These are phyloP conservation scores for Rugosomyces carneus DNA, from an alignment of 1,284 basidiomycete genomes.

Conservation along the genomic window DNA sequence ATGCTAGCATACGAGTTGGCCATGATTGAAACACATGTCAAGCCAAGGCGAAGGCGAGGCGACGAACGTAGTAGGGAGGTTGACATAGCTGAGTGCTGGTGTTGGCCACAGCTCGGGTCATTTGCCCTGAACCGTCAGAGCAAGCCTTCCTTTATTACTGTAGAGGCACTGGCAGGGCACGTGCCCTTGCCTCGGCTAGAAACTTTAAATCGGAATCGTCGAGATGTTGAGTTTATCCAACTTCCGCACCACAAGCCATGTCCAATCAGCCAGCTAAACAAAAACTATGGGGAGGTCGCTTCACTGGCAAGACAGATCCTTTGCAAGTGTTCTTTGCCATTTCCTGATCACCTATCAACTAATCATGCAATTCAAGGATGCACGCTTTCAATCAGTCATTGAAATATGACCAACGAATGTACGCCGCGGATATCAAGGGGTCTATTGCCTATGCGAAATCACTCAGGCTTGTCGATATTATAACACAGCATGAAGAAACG, in stretches of 20 bases:
- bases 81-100: background rate
- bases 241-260: constrained; percentile 2
- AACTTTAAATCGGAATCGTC: background rate
- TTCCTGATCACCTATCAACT: constrained; percentile 3
- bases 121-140: no score
- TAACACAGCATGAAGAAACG: constrained; percentile 69
- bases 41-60: constrained; percentile 5
- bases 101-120: no score
- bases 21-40: constrained; percentile 39
- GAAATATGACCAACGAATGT: constrained; percentile 92
- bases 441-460: constrained; percentile 96
- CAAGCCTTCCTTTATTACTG: background rate
- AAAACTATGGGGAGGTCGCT: constrained; percentile 86
- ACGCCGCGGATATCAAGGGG: constrained; percentile 85
- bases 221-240: background rate
- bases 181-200: background rate
- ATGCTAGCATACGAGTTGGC: constrained; percentile 50
- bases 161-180: no score
- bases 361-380: constrained; percentile 54
- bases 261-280: constrained; percentile 51
- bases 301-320: constrained; percentile 85
- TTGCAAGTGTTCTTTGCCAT: constrained; percentile 44
- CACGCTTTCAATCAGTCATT: constrained; percentile 94
- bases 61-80: no score
- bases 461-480: constrained; percentile 72